phyloP scores from a whole-genome alignment of 1,139 yeast species.

The Kodamaea derodonti region DNA sequence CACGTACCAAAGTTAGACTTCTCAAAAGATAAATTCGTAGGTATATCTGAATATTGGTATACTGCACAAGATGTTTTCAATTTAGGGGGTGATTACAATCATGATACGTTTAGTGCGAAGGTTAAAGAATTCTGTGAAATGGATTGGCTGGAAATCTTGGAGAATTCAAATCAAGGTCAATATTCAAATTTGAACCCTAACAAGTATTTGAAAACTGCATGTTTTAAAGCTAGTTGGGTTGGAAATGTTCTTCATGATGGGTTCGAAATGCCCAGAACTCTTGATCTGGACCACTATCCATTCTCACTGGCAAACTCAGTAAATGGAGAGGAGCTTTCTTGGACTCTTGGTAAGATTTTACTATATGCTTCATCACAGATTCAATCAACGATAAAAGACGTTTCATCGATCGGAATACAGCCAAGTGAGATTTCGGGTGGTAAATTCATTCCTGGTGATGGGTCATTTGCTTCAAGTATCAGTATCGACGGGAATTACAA shows the following conservation, averaged over 20 bases:
- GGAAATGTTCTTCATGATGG: constrained; percentile 76
- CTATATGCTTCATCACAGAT: constrained; percentile 57
- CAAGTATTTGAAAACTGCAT: constrained; percentile 54
- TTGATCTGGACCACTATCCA: constrained; percentile 43
- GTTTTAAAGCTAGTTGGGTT: constrained; percentile 84
- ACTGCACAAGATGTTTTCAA: constrained; percentile 79
- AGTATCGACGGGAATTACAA: not conserved
- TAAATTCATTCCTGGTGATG: constrained; percentile 36
- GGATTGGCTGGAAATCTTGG: constrained; percentile 53
- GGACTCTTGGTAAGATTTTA: constrained; percentile 64
- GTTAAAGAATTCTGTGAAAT: constrained; percentile 64
- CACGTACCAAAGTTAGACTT: constrained; percentile 75
- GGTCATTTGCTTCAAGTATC: not conserved
- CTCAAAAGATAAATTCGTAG: constrained; percentile 67
- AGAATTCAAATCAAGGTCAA: constrained; percentile 48
- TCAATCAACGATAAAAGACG: constrained; percentile 15
- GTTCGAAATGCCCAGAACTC: constrained; percentile 54
- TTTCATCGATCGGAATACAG: constrained; percentile 42
- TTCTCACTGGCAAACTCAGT: constrained; percentile 60
- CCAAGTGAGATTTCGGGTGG: constrained; percentile 50
- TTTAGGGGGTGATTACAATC: constrained; percentile 74
- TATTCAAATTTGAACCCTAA: constrained; percentile 47
- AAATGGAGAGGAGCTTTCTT: constrained; percentile 58
- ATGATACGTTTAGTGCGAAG: constrained; percentile 52
- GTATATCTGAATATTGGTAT: constrained; percentile 82